Conservation (phyloP, 2,329 filamentous ascomycete species). For the Fusarium sp. region DNA sequence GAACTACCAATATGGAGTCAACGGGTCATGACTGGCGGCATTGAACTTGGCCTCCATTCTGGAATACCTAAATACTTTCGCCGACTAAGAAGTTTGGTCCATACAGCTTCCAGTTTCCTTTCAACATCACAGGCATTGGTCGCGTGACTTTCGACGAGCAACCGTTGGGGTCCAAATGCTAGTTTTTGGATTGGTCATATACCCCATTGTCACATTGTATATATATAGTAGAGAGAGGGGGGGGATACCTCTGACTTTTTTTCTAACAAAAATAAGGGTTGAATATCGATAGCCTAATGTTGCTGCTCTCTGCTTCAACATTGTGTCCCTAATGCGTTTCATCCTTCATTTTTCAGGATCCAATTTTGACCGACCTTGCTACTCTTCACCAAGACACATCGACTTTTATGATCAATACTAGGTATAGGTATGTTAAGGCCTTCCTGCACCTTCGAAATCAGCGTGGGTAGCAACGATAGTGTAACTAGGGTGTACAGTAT, state of each 20-base stretch:
- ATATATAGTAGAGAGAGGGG: too few relatives aligned
- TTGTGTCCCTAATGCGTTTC: not conserved
- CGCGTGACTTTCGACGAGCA: conserved; percentile 17
- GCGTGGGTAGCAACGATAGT: not conserved
- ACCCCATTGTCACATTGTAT: too few relatives aligned
- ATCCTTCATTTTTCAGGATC: not conserved
- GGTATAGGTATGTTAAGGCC: too few relatives aligned
- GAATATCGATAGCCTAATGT: not conserved
- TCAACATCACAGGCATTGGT: not conserved
- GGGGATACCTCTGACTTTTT: too few relatives aligned
- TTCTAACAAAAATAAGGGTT: not conserved
- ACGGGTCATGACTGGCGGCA: conserved; percentile 11
- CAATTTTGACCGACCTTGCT: too few relatives aligned
- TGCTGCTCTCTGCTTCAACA: not conserved
- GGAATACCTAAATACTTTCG: not conserved
- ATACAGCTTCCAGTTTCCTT: not conserved
- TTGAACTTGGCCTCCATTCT: conserved; percentile 15
- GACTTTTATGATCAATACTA: not conserved
- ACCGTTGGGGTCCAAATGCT: not conserved
- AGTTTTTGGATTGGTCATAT: too few relatives aligned
- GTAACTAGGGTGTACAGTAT: not conserved
- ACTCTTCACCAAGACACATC: not conserved
- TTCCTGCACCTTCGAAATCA: not conserved
- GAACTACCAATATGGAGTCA: conserved; percentile 18
- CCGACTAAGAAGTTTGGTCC: conserved; percentile 1